phyloP scores from a whole-genome alignment of 495 filamentous ascomycete species.

The Usnea hakonensis region DNA sequence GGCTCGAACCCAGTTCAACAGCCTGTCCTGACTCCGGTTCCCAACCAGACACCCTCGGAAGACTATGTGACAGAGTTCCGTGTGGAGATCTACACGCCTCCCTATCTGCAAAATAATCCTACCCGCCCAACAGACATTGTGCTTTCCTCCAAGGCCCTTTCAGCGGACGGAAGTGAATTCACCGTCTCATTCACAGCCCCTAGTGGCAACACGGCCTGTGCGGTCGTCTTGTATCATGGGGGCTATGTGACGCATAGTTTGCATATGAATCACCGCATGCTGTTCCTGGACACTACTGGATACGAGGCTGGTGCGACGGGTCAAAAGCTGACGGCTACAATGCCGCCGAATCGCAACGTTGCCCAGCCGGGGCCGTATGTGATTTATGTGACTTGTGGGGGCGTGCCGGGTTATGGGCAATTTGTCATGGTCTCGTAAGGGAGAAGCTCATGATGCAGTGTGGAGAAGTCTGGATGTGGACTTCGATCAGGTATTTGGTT shows the following conservation, averaged over 20 bases:
- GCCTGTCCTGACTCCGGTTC: conserved; percentile 38
- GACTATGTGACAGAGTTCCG: conserved; percentile 51
- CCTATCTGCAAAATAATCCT: conserved; percentile 49
- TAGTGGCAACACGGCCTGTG: conserved; percentile 30
- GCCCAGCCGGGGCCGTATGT: conserved; percentile 55
- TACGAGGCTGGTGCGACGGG: conserved; percentile 33
- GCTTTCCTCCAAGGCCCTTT: conserved; percentile 35
- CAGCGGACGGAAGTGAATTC: conserved; percentile 40
- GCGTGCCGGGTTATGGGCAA: conserved; percentile 50
- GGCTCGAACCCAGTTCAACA: conserved; percentile 53
- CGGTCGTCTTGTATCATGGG: conserved; percentile 50
- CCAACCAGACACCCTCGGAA: conserved; percentile 26
- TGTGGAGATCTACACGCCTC: conserved; percentile 54
- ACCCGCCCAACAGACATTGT: conserved; percentile 41
- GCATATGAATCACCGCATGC: conserved; percentile 57
- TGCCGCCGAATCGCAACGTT: conserved; percentile 48
- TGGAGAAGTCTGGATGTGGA: background rate
- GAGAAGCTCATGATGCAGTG: background rate
- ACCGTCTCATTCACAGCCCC: conserved; percentile 41
- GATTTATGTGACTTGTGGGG: conserved; percentile 52
- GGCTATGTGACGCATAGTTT: conserved; percentile 55
- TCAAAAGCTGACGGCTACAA: conserved; percentile 44
- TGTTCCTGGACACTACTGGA: conserved; percentile 46
- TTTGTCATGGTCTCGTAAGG: conserved; percentile 35
- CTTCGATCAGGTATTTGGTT: background rate